These are phyloP conservation scores for Ensete ventricosum DNA, from an alignment of 176 grass and related monocot species.

Conservation along the genomic window DNA sequence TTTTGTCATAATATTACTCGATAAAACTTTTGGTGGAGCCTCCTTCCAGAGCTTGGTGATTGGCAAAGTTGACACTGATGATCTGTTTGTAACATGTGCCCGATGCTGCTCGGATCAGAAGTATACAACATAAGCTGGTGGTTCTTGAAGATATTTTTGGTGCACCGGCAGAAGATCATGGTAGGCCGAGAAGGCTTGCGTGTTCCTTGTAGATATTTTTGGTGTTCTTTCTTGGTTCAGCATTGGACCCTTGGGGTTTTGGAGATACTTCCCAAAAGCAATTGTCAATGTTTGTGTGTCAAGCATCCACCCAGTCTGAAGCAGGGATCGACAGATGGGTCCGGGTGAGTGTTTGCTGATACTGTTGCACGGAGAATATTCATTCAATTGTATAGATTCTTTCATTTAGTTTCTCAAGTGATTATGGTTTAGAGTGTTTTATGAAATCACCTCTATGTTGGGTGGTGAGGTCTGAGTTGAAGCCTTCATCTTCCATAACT, in stretches of 20 bases:
- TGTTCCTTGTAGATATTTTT: background rate
- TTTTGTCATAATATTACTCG: slow-evolving; percentile 13
- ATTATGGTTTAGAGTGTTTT: background rate
- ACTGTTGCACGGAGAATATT: slow-evolving; percentile 32
- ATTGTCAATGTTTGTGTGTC: background rate
- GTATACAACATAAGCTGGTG: slow-evolving; percentile 25
- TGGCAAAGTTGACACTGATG: slow-evolving; percentile 9
- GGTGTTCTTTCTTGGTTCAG: slow-evolving; percentile 15
- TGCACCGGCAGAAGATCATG: slow-evolving; percentile 7
- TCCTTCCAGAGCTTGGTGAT: slow-evolving; percentile 14
- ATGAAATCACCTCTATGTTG: slow-evolving; percentile 1
- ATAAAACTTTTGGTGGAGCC: background rate
- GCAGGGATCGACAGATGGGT: background rate
- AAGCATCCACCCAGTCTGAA: background rate
- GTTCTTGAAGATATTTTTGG: slow-evolving; percentile 31
- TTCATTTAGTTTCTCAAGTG: slow-evolving; percentile 25
- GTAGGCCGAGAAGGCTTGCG: slow-evolving; percentile 17
- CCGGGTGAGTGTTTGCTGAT: slow-evolving; percentile 24
- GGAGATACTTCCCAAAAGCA: slow-evolving; percentile 25
- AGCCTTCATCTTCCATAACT: too few species aligned
- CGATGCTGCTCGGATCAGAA: slow-evolving; percentile 41
- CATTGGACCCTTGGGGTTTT: slow-evolving; percentile 4
- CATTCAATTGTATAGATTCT: slow-evolving; percentile 39
- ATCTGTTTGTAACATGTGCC: slow-evolving; percentile 31
- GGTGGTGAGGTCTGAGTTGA: too few species aligned